Evolutionary conservation across 1,284 basidiomycete species (phyloP).

Genomic region (Ganoderma lucidum): DNA sequence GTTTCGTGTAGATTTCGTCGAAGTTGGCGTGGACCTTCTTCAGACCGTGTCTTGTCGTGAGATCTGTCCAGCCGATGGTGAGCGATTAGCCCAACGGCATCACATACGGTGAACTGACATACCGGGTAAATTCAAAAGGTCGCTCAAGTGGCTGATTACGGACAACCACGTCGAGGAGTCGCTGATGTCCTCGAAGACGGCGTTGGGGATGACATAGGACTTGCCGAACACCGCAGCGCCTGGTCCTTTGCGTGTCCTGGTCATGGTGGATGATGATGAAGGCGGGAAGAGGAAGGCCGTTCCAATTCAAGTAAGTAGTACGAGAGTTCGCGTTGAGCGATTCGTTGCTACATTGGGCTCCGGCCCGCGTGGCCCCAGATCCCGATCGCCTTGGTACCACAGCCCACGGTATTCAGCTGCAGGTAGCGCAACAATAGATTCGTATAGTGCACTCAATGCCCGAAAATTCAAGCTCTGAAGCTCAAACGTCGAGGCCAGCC

Average conservation of each 20-base stretch:
- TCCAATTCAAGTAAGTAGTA: neutral
- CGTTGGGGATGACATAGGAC: slow-evolving; percentile 5
- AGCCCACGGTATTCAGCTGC: neutral
- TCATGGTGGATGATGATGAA: neutral
- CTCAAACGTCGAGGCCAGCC: too few relatives aligned
- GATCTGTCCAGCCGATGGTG: slow-evolving; percentile 46
- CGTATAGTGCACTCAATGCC: too few relatives aligned
- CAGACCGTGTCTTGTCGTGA: slow-evolving; percentile 60
- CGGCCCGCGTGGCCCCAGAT: neutral
- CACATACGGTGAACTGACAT: slow-evolving; percentile 19
- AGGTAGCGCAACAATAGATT: too few relatives aligned
- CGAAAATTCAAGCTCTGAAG: too few relatives aligned
- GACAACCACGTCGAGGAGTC: slow-evolving; percentile 33
- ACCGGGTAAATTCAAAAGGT: slow-evolving; percentile 59
- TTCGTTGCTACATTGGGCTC: neutral
- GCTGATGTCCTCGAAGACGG: slow-evolving; percentile 7
- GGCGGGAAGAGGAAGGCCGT: neutral
- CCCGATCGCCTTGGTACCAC: neutral
- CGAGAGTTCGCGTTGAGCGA: neutral
- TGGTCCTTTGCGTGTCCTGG: neutral
- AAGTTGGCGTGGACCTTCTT: slow-evolving; percentile 66
- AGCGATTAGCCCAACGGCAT: neutral
- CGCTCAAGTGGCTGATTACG: slow-evolving; percentile 44
- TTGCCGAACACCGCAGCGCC: neutral
- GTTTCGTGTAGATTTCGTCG: slow-evolving; percentile 52